A percentile compares a stretch with the other conserved stretches of the same genome.
Evolutionary conservation across 495 filamentous ascomycete genomes (phyloP).

Genomic region (Neurospora sp.): DNA sequence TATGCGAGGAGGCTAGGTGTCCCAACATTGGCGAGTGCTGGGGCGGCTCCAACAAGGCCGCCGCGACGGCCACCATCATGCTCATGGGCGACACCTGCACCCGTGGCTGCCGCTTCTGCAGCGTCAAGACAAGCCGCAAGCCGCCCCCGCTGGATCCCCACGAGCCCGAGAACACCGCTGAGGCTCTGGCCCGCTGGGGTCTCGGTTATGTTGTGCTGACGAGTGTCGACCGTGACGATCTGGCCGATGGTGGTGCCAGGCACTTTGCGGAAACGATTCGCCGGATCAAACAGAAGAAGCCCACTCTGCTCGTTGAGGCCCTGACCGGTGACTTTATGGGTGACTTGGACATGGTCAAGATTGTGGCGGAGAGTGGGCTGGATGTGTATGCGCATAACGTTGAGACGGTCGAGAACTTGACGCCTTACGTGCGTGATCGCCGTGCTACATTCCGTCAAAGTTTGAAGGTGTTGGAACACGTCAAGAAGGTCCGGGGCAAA

Average conservation of each 20-base stretch:
- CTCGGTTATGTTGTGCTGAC: conserved; percentile 94
- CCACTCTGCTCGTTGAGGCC: conserved; percentile 84
- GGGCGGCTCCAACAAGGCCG: conserved; percentile 79
- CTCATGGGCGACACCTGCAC: conserved; percentile 98
- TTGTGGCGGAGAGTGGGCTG: conserved; percentile 77
- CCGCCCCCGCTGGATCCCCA: conserved; percentile 86
- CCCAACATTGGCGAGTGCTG: conserved; percentile 98
- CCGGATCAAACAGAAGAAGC: conserved; percentile 84
- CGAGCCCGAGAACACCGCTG: conserved; percentile 93
- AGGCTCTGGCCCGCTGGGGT: conserved; percentile 87
- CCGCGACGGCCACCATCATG: conserved; percentile 98
- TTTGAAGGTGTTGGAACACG: conserved; percentile 66
- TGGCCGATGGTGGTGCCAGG: conserved; percentile 74
- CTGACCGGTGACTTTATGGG: conserved; percentile 86
- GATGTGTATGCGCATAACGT: conserved; percentile 98
- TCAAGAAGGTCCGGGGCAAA: conserved; percentile 55
- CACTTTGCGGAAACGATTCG: conserved; percentile 94
- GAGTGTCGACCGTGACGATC: conserved; percentile 84
- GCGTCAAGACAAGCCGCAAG: conserved; percentile 73
- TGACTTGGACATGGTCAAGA: conserved; percentile 67
- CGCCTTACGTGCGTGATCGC: conserved; percentile 81
- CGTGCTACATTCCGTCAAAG: conserved; percentile 84
- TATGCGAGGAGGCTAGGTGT: conserved; percentile 95
- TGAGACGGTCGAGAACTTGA: conserved; percentile 87
- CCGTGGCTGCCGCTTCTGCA: conserved; percentile 92